These are phyloP conservation scores for Exidia glandulosa DNA, from an alignment of 768 basidiomycete genomes.

Conservation along the genomic window DNA sequence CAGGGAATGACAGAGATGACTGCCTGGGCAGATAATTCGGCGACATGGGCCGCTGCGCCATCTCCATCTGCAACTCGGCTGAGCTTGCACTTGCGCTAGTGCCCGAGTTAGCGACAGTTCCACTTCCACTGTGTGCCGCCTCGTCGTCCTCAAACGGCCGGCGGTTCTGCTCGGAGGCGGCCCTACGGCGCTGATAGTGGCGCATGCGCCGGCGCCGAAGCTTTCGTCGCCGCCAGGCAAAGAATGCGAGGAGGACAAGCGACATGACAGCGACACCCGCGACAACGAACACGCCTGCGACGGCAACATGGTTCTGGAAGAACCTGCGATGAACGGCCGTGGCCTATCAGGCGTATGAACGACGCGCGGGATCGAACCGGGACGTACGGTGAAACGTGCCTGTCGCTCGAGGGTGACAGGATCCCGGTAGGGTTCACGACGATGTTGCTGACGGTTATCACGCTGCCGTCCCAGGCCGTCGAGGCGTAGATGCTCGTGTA, in stretches of 20 bases:
- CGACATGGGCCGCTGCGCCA: background rate
- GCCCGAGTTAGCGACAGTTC: background rate
- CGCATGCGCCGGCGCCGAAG: conserved; percentile 29
- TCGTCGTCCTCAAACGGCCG: background rate
- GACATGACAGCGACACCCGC: conserved; percentile 35
- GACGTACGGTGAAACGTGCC: background rate
- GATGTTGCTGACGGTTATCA: conserved; percentile 1
- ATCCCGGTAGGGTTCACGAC: conserved; percentile 3
- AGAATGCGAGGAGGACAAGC: conserved; percentile 58
- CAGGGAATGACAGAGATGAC: background rate
- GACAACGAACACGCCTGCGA: conserved; percentile 28
- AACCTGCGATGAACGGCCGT: conserved; percentile 11
- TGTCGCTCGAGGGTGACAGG: background rate
- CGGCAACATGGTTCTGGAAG: conserved; percentile 31
- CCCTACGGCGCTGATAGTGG: background rate
- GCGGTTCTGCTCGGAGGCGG: background rate
- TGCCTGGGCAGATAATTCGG: background rate
- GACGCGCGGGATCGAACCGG: background rate
- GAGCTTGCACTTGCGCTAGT: background rate
- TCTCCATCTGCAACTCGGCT: background rate
- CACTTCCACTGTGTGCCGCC: background rate
- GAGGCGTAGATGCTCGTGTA: conserved; percentile 2
- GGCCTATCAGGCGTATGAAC: background rate
- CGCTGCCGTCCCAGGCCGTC: background rate
- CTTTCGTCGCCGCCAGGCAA: conserved; percentile 56